Evolutionary conservation across 2,329 filamentous ascomycete genomes (phyloP).

Genomic region (Tolypocladium capitatum): DNA sequence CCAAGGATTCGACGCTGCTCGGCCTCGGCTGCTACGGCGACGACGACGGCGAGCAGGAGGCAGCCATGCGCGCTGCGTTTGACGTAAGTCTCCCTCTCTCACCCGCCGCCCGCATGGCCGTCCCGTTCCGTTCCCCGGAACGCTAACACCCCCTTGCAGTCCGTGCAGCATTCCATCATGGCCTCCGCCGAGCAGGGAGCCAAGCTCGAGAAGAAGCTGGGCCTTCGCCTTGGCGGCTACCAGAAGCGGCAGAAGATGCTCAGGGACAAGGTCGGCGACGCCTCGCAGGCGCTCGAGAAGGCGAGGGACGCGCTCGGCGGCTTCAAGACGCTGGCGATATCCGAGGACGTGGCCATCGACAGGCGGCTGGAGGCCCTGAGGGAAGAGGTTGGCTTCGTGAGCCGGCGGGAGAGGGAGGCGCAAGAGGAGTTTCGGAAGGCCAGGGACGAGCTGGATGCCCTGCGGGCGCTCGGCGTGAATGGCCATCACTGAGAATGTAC

Average conservation of each 20-base stretch:
- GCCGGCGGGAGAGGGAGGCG: slow-evolving; percentile 72
- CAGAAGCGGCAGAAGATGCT: slow-evolving; percentile 73
- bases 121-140: background rate
- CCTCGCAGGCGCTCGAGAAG: slow-evolving; percentile 60
- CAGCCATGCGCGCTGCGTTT: slow-evolving; percentile 56
- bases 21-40: slow-evolving; percentile 72
- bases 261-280: slow-evolving; percentile 64
- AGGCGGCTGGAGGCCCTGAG: slow-evolving; percentile 61
- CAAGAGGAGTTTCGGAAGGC: slow-evolving; percentile 71
- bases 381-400: slow-evolving; percentile 73
- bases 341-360: slow-evolving; percentile 64
- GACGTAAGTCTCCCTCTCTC: slow-evolving; percentile 39
- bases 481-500: slow-evolving; percentile 22
- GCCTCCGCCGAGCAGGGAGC: slow-evolving; percentile 65
- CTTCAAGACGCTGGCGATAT: slow-evolving; percentile 62
- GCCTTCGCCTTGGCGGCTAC: slow-evolving; percentile 78
- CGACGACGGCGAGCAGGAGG: slow-evolving; percentile 54
- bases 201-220: slow-evolving; percentile 89
- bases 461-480: slow-evolving; percentile 27
- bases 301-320: slow-evolving; percentile 58
- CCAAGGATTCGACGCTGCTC: slow-evolving; percentile 49
- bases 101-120: background rate
- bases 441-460: slow-evolving; percentile 61
- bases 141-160: slow-evolving; percentile 24
- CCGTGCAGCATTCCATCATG: slow-evolving; percentile 60